These are phyloP conservation scores for Trametes cingulata DNA, from an alignment of 768 basidiomycete genomes.

Conservation along the genomic window DNA sequence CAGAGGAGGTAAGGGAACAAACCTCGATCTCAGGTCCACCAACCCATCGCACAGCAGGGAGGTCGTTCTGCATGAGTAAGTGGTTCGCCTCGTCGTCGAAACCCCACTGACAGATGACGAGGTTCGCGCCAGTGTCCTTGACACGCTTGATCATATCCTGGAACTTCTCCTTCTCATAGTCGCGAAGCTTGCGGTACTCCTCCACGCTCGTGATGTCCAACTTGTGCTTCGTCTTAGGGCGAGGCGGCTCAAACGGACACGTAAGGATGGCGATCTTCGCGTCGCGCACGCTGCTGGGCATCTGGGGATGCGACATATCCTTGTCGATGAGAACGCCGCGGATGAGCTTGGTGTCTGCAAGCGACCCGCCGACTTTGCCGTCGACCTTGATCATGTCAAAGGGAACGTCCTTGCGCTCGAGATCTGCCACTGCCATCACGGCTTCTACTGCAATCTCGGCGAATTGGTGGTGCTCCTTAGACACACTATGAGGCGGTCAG, in stretches of 20 bases:
- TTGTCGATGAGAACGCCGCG: slow-evolving; percentile 99
- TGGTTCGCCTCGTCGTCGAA: slow-evolving; percentile 99
- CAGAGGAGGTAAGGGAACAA: slow-evolving; percentile 5
- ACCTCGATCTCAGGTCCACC: slow-evolving; percentile 99
- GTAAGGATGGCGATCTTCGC: slow-evolving; percentile 96
- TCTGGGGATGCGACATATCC: slow-evolving; percentile 99
- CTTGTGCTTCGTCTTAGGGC: slow-evolving; percentile 99
- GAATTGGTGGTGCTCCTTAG: slow-evolving; percentile 93
- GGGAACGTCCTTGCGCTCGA: slow-evolving; percentile 91
- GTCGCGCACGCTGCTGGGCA: slow-evolving; percentile 87
- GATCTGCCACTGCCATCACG: slow-evolving; percentile 91
- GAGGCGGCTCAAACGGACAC: slow-evolving; percentile 98
- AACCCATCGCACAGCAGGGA: slow-evolving; percentile 98
- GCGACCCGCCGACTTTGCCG: slow-evolving; percentile 96
- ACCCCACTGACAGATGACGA: slow-evolving; percentile 99
- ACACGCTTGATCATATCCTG: slow-evolving; percentile 95
- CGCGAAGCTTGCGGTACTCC: slow-evolving; percentile 92
- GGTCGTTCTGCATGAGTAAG: slow-evolving; percentile 93
- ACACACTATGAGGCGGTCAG: slow-evolving; percentile 62
- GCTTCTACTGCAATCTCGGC: slow-evolving; percentile 98
- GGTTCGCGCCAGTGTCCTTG: slow-evolving; percentile 94
- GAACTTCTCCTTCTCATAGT: slow-evolving; percentile 97
- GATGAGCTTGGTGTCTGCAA: slow-evolving; percentile 93
- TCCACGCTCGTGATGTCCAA: slow-evolving; percentile 96
- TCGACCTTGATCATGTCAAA: slow-evolving; percentile 99